Conservation (phyloP, 768 basidiomycete species). For the Phanerochaete sordida region DNA sequence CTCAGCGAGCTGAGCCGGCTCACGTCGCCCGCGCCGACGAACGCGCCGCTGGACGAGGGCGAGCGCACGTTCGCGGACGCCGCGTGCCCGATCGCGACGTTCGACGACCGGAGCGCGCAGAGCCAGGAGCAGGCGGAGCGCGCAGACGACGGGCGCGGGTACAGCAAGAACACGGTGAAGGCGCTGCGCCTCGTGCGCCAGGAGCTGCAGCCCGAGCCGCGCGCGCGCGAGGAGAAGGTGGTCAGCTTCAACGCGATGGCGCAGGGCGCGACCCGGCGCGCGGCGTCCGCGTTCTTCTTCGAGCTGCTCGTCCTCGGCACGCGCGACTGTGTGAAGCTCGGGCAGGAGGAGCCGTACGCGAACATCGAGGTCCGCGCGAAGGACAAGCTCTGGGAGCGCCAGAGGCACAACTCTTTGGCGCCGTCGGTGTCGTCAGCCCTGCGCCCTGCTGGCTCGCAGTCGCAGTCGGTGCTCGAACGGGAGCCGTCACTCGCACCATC, state of each 20-base stretch:
- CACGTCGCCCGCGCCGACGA: conserved; percentile 66
- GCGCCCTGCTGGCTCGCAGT: background rate
- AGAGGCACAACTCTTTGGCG: conserved; percentile 40
- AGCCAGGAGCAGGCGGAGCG: conserved; percentile 49
- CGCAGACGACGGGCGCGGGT: conserved; percentile 60
- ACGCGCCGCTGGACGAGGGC: conserved; percentile 46
- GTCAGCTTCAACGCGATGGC: conserved; percentile 80
- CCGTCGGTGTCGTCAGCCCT: conserved; percentile 46
- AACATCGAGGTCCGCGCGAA: conserved; percentile 85
- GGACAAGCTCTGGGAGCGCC: conserved; percentile 81
- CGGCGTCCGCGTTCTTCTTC: conserved; percentile 96
- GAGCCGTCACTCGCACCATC: conserved; percentile 18
- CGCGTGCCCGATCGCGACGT: conserved; percentile 75
- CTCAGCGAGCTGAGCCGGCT: conserved; percentile 55
- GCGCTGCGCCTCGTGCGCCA: conserved; percentile 73
- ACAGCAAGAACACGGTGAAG: conserved; percentile 87
- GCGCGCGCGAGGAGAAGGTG: conserved; percentile 47
- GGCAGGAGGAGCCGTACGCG: conserved; percentile 72
- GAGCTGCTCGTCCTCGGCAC: conserved; percentile 94
- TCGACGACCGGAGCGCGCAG: conserved; percentile 58
- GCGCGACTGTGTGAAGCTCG: conserved; percentile 82
- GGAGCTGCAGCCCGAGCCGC: conserved; percentile 57
- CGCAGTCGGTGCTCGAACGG: conserved; percentile 6
- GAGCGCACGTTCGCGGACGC: conserved; percentile 68
- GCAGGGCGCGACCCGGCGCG: conserved; percentile 84